Evolutionary conservation across 176 grass and related monocot genomes (phyloP), one percentile per base, ranked within the genome.

Genomic region (Melocanna baccifera): DNA sequence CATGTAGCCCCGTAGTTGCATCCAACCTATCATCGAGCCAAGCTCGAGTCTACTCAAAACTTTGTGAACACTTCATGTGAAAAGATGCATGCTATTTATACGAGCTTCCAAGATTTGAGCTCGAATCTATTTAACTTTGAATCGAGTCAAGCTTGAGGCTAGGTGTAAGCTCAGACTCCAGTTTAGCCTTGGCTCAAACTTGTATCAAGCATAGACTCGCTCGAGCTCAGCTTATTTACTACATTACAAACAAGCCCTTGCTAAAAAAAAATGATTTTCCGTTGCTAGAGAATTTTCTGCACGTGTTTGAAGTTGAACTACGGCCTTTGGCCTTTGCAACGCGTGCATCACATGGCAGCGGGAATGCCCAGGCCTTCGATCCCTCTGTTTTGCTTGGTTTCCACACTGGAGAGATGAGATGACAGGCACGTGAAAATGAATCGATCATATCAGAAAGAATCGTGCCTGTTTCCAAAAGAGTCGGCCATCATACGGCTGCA

Each of bases 131-230:
- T 36, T 36, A 36, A 4, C 34, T 36, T 36, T 36, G 34, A 0
- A 36, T 36, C 4, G 4, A 36, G 34, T 4, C 4, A 0, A 36
- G 34, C 0, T 36, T 0, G 4, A 4, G 4, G 4, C 34, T 36
- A 34, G 34, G 4, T 36, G 4, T 0, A 36, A 36, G 4, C 0
- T 36, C 4, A 2, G 0, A 36, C 4, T 0, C 34, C 2, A 36
- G 4, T 36, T 36, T 36, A 36, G 34, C 4, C 4, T 36, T 3
- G 34, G 34, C 4, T 4, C 4, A 36, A 36, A 36, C 2, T 36
- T 36, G 4, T 36, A 36, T 0, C 4, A 36, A 36, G 34, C 34
- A 36, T 4, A 5, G 34, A 36, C 0, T 36, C 0, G 34, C 0
- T 36, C 2, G 4, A 36, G 4, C 34, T 0, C 4, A 3, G 0